These are phyloP conservation scores for Neurospora sp. DNA, from an alignment of 495 filamentous ascomycete genomes.

Conservation along the genomic window DNA sequence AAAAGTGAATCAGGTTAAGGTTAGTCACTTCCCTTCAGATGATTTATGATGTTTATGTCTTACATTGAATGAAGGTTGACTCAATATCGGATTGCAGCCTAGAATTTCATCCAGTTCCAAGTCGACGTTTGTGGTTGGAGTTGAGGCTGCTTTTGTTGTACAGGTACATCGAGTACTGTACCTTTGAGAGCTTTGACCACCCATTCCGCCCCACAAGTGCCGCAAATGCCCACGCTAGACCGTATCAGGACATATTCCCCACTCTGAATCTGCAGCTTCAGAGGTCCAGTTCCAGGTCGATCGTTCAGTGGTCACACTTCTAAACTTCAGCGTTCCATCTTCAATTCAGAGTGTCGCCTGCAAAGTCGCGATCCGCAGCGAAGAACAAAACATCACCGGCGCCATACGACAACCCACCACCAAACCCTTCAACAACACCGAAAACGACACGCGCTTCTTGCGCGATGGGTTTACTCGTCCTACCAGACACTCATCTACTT, in stretches of 20 bases:
- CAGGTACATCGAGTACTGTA: neutral
- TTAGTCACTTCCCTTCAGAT: neutral
- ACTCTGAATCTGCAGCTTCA: neutral
- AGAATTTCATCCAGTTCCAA: neutral
- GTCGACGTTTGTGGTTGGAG: neutral
- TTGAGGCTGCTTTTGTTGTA: neutral
- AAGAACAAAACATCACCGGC: neutral
- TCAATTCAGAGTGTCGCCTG: neutral
- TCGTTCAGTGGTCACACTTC: neutral
- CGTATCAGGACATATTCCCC: neutral
- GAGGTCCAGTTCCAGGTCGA: neutral
- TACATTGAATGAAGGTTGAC: neutral
- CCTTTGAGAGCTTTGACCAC: neutral
- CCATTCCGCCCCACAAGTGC: neutral
- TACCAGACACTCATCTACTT: slow-evolving; percentile 7
- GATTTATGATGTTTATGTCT: neutral
- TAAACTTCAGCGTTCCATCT: neutral
- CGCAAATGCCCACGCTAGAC: neutral
- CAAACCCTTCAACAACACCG: neutral
- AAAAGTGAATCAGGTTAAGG: neutral
- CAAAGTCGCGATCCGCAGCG: neutral
- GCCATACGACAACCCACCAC: neutral
- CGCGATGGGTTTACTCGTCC: slow-evolving; percentile 21
- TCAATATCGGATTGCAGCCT: neutral
- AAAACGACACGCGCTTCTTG: slow-evolving; percentile 14